Evolutionary conservation across 768 basidiomycete species (phyloP).

Genomic region (Gloeophyllum trabeum): DNA sequence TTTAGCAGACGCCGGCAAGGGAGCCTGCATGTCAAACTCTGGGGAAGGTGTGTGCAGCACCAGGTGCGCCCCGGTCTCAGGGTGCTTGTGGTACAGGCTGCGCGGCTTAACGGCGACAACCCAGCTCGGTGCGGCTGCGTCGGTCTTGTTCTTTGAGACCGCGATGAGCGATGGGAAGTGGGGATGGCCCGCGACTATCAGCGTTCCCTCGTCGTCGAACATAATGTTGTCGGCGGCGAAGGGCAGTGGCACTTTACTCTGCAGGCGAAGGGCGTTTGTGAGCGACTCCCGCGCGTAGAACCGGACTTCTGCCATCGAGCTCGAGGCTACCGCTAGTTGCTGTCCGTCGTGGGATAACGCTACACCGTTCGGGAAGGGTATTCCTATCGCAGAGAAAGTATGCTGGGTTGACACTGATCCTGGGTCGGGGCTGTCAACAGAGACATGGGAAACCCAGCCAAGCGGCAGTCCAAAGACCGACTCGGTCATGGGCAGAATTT

Average conservation of each 20-base stretch:
- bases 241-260: conserved; percentile 34
- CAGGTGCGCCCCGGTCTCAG: too few species aligned
- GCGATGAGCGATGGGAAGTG: conserved; percentile 40
- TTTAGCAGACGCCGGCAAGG: conserved; percentile 33
- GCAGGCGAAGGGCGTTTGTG: conserved; percentile 30
- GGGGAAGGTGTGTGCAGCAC: conserved; percentile 1
- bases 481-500: conserved; percentile 41
- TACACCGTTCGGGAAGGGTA: conserved; percentile 64
- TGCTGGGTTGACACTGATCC: conserved; percentile 16
- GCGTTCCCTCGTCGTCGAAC: conserved; percentile 32
- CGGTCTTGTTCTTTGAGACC: conserved; percentile 33
- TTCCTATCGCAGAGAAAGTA: conserved; percentile 29
- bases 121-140: conserved; percentile 44
- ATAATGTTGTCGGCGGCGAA: conserved; percentile 53
- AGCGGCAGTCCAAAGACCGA: conserved; percentile 44
- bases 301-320: conserved; percentile 31
- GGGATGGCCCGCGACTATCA: conserved; percentile 59
- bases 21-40: conserved; percentile 32
- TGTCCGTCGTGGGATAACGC: conserved; percentile 39
- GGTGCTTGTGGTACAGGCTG: conserved; percentile 6
- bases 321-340: conserved; percentile 47
- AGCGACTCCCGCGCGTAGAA: conserved; percentile 38
- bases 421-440: conserved; percentile 13
- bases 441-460: conserved; percentile 46
- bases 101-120: conserved; percentile 30